These are phyloP conservation scores for Amylocarpus encephaloides DNA, from an alignment of 2,329 filamentous ascomycete genomes.

Conservation along the genomic window DNA sequence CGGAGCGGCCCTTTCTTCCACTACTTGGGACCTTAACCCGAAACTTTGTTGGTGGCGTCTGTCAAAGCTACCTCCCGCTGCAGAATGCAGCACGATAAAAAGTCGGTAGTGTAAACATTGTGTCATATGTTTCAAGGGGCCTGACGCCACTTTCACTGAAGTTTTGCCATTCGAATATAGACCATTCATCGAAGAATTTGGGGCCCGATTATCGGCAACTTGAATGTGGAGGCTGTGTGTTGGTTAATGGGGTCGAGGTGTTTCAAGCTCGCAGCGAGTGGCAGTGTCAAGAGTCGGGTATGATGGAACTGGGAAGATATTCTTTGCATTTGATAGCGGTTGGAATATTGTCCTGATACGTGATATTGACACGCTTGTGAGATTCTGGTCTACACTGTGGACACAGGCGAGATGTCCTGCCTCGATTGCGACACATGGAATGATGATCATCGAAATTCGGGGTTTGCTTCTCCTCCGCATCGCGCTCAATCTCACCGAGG, in stretches of 20 bases:
- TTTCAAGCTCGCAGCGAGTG: constrained; percentile 2
- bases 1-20: constrained; percentile 7
- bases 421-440: no score
- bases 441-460: no score
- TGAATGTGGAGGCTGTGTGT: constrained; percentile 2
- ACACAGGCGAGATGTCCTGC: no score
- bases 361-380: no score
- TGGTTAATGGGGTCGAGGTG: constrained; percentile 1
- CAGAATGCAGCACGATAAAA: not conserved
- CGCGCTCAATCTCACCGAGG: no score
- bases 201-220: not conserved
- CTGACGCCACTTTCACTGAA: not conserved
- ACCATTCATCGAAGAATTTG: no score
- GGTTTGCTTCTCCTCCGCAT: no score
- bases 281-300: not conserved
- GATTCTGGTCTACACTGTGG: no score
- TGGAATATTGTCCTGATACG: no score
- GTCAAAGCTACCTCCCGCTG: not conserved
- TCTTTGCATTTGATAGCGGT: no score
- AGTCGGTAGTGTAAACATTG: not conserved
- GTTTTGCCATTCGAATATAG: no score
- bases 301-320: no score
- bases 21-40: not conserved
- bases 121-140: not conserved
- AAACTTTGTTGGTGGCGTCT: constrained; percentile 8